Conservation (phyloP, 768 basidiomycete species). For the Royoungia palumana region DNA sequence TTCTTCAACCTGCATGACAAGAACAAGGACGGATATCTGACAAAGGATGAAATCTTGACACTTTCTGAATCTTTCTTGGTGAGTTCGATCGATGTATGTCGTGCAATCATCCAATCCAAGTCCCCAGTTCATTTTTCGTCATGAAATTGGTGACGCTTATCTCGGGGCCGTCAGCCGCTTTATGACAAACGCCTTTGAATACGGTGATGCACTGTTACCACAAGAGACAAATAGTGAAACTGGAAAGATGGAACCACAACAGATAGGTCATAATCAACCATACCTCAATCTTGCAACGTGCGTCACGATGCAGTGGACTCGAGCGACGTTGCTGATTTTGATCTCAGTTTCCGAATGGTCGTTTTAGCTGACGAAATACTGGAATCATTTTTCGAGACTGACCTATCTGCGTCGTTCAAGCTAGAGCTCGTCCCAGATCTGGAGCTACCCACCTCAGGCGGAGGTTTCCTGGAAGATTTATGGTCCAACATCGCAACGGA, state of each 20-base stretch:
- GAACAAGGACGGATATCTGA: slow-evolving; percentile 92
- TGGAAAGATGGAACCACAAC: slow-evolving; percentile 41
- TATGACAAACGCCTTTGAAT: slow-evolving; percentile 98
- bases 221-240: slow-evolving; percentile 30
- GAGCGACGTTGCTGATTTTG: slow-evolving; percentile 9
- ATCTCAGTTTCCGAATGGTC: slow-evolving; percentile 90
- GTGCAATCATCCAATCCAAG: slow-evolving; percentile 3
- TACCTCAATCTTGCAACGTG: slow-evolving; percentile 91
- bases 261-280: slow-evolving; percentile 74
- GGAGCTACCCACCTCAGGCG: slow-evolving; percentile 57
- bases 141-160: slow-evolving; percentile 94
- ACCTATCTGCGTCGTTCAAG: slow-evolving; percentile 84
- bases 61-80: slow-evolving; percentile 93
- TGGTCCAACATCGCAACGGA: slow-evolving; percentile 90
- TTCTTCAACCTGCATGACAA: slow-evolving; percentile 96
- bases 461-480: slow-evolving; percentile 73
- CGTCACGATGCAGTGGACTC: slow-evolving; percentile 17
- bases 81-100: slow-evolving; percentile 2
- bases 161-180: slow-evolving; percentile 94
- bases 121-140: slow-evolving; percentile 94
- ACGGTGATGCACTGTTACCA: slow-evolving; percentile 89
- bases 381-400: slow-evolving; percentile 94
- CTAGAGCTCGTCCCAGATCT: slow-evolving; percentile 67
- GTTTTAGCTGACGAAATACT: slow-evolving; percentile 94
- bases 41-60: slow-evolving; percentile 95